Percentiles rank a stretch among this genome's conserved stretches.
Evolutionary conservation across 2,329 filamentous ascomycete genomes (phyloP).

Genomic region (Penicillium sp.): DNA sequence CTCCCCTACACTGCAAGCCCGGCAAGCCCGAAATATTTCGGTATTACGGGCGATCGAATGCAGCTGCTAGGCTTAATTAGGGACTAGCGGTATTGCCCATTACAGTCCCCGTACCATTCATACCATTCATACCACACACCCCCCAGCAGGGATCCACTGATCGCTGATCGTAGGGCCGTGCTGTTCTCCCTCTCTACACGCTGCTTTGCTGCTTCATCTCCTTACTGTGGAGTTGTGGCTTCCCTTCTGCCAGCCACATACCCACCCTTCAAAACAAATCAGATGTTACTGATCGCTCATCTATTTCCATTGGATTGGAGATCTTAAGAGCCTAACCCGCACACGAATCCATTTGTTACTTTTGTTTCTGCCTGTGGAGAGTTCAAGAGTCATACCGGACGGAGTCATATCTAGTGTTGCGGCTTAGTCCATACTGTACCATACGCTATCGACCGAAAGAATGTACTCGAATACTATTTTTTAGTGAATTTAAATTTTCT

Average conservation of each 20-base stretch:
- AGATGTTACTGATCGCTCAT: background rate
- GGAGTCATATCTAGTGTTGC: background rate
- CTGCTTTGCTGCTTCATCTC: background rate
- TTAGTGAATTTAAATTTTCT: no score
- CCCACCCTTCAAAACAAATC: constrained; percentile 7
- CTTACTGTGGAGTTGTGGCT: constrained; percentile 18
- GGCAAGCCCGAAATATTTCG: constrained; percentile 10
- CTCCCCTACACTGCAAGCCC: background rate
- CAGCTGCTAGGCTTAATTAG: constrained; percentile 5
- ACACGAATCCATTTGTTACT: background rate
- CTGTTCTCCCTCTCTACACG: background rate
- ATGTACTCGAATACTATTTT: background rate
- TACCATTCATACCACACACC: background rate
- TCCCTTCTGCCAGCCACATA: constrained; percentile 11
- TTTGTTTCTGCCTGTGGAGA: background rate
- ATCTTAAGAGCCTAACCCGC: background rate
- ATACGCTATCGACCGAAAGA: background rate
- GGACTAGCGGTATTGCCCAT: constrained; percentile 1
- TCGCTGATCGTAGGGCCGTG: constrained; percentile 10
- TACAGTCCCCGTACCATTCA: background rate
- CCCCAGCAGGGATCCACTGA: constrained; percentile 20
- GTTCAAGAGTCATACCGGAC: background rate
- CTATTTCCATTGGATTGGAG: constrained; percentile 10
- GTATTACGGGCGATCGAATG: constrained; percentile 3
- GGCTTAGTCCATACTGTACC: background rate